Conservation (phyloP, 2,329 filamentous ascomycete species). For the Clonostachys chloroleuca region DNA sequence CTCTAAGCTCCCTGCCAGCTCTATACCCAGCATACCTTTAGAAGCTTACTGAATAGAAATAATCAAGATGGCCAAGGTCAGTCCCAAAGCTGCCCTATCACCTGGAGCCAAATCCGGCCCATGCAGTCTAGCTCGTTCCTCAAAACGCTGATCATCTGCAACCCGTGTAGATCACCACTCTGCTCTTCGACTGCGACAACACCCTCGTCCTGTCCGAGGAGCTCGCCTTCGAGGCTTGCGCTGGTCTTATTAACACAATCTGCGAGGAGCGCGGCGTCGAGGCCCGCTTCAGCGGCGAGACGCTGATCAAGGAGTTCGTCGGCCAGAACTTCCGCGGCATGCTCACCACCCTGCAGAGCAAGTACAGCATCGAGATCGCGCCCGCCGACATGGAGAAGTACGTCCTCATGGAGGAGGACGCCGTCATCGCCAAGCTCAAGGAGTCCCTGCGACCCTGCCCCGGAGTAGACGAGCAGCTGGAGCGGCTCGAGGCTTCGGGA, state of each 20-base stretch:
- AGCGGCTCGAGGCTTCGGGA: conserved; percentile 52
- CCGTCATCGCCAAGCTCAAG: conserved; percentile 77
- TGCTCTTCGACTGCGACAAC: conserved; percentile 82
- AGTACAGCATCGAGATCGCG: conserved; percentile 68
- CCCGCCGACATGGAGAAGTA: conserved; percentile 68
- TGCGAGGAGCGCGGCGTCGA: conserved; percentile 60
- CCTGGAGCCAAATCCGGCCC: too few species aligned
- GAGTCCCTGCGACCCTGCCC: conserved; percentile 62
- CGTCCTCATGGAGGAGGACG: conserved; percentile 74
- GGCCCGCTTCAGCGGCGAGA: conserved; percentile 70
- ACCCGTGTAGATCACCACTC: conserved; percentile 50
- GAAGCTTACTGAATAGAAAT: conserved; percentile 1
- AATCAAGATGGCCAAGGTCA: background rate
- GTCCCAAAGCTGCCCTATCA: conserved; percentile 1
- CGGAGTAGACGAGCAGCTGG: conserved; percentile 64
- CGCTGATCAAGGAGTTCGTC: conserved; percentile 82
- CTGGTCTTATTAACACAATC: conserved; percentile 84
- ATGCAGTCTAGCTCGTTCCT: too few species aligned
- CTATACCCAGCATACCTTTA: background rate
- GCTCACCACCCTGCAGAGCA: conserved; percentile 71
- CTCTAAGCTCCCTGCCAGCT: background rate
- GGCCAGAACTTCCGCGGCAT: conserved; percentile 95
- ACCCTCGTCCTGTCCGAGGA: conserved; percentile 90
- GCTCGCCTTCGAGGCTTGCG: conserved; percentile 87
- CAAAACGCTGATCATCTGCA: too few species aligned